Evolutionary conservation across 2,329 filamentous ascomycete genomes (phyloP).

Genomic region (Karstenula rhodostoma): DNA sequence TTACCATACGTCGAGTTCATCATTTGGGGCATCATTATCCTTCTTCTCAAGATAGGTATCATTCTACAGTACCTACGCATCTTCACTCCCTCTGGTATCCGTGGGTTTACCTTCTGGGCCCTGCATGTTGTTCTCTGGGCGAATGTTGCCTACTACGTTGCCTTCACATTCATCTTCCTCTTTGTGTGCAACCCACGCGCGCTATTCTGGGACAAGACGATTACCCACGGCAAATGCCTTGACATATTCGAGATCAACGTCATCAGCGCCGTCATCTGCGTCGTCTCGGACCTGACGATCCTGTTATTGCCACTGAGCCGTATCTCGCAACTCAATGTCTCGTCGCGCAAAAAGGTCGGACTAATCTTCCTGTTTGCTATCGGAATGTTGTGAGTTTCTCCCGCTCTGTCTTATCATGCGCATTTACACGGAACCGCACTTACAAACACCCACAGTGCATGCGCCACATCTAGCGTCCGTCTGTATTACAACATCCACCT

Average conservation of each 20-base stretch:
- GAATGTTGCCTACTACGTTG: not conserved
- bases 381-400: conserved; percentile 2
- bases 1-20: conserved; percentile 1
- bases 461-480: too few relatives aligned
- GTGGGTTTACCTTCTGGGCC: conserved; percentile 1
- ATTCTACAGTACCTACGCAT: not conserved
- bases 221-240: not conserved
- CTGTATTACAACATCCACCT: too few relatives aligned
- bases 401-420: too few relatives aligned
- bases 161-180: not conserved
- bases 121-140: not conserved
- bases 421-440: too few relatives aligned
- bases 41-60: not conserved
- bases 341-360: not conserved
- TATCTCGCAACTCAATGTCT: not conserved
- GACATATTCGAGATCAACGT: conserved; percentile 1
- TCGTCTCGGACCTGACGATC: not conserved
- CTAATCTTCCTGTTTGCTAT: not conserved
- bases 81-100: not conserved
- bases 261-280: not conserved
- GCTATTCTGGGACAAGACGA: not conserved
- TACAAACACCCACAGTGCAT: too few relatives aligned
- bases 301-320: not conserved
- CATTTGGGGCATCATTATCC: not conserved
- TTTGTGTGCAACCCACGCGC: not conserved